These are phyloP conservation scores for Blastobotrys chiropterorum DNA, from an alignment of 805 yeast genomes.

Conservation along the genomic window DNA sequence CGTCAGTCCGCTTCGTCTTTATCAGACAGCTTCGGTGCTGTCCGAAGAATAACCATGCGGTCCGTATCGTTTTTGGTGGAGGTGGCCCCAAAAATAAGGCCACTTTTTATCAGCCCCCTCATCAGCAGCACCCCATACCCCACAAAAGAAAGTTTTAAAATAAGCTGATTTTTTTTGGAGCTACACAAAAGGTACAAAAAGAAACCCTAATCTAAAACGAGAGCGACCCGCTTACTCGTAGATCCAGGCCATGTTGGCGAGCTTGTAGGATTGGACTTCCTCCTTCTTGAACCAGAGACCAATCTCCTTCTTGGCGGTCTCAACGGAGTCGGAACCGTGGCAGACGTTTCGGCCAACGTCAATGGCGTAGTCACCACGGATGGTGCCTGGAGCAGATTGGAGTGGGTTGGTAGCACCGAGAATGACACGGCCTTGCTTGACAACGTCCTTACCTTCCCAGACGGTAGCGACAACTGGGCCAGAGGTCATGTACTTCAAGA, in stretches of 20 bases:
- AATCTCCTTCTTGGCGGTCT: slow-evolving; percentile 93
- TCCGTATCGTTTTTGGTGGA: no score
- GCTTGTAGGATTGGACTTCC: slow-evolving; percentile 89
- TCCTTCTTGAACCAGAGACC: slow-evolving; percentile 96
- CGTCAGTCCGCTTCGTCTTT: background rate
- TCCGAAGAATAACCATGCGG: no score
- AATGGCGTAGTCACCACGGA: slow-evolving; percentile 97
- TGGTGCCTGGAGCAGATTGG: slow-evolving; percentile 97
- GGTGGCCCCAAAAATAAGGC: background rate
- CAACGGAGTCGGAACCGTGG: slow-evolving; percentile 99
- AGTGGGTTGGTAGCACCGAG: slow-evolving; percentile 99
- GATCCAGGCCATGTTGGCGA: slow-evolving; percentile 80
- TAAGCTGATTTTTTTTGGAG: background rate
- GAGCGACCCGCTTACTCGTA: slow-evolving; percentile 60
- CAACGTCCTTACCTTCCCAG: slow-evolving; percentile 99
- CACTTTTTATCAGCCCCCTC: background rate
- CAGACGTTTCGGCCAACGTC: slow-evolving; percentile 99
- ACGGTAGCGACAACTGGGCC: slow-evolving; percentile 99
- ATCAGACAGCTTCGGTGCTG: background rate
- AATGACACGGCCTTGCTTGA: slow-evolving; percentile 95
- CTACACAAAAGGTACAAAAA: background rate
- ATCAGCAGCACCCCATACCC: background rate
- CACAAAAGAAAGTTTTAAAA: background rate
- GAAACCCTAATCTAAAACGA: background rate
- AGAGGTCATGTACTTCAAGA: slow-evolving; percentile 91